phyloP scores from a whole-genome alignment of 2,329 filamentous ascomycete genomes.

The Didymella segeticola region DNA sequence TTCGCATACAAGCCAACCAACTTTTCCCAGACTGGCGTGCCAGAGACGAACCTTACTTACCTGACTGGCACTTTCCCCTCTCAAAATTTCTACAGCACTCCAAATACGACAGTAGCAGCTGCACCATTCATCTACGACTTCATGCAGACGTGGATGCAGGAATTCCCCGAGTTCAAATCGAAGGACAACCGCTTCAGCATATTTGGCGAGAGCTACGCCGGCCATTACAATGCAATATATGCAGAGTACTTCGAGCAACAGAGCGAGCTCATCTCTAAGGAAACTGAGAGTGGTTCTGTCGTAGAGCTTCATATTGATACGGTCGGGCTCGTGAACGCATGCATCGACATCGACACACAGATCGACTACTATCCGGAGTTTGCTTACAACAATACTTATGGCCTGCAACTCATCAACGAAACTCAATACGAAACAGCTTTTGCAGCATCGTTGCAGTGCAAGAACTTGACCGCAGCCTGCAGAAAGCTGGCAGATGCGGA shows the following conservation, averaged over 20 bases:
- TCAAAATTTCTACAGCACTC: conserved; percentile 51
- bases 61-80: conserved; percentile 50
- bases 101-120: conserved; percentile 51
- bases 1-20: too few relatives aligned
- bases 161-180: conserved; percentile 29
- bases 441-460: conserved; percentile 59
- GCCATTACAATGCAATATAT: conserved; percentile 62
- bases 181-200: conserved; percentile 28
- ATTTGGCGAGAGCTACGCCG: conserved; percentile 56
- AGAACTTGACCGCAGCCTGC: conserved; percentile 61
- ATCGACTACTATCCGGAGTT: conserved; percentile 57
- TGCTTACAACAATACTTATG: conserved; percentile 66
- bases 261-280: conserved; percentile 56
- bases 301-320: conserved; percentile 56
- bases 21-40: conserved; percentile 22
- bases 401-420: conserved; percentile 59
- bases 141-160: conserved; percentile 26
- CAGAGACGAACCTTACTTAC: conserved; percentile 11
- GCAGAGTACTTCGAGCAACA: conserved; percentile 60
- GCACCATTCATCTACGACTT: conserved; percentile 28
- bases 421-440: conserved; percentile 55
- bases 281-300: conserved; percentile 40
- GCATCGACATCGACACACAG: conserved; percentile 59
- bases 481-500: conserved; percentile 43
- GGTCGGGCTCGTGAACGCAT: conserved; percentile 64